phyloP scores from a whole-genome alignment of 2,329 filamentous ascomycete species.

The Graphiopsis chlorocephala region DNA sequence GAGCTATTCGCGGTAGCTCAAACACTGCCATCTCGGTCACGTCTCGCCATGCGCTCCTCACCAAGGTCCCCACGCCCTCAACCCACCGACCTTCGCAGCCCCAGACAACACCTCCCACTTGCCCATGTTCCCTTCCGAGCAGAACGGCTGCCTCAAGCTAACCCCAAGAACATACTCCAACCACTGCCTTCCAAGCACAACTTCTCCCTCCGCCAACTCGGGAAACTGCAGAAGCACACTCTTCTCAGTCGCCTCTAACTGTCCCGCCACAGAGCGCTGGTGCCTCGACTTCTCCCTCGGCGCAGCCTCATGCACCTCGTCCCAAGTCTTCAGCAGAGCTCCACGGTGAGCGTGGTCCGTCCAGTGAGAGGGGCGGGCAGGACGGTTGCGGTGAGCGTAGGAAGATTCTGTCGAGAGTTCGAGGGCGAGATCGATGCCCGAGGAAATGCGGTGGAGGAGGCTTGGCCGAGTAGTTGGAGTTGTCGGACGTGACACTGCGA shows the following conservation, averaged over 20 bases:
- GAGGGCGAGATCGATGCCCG: constrained; percentile 16
- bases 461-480: background rate
- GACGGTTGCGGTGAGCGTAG: constrained; percentile 22
- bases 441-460: constrained; percentile 7
- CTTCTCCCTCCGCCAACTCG: constrained; percentile 25
- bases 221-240: constrained; percentile 24
- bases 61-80: constrained; percentile 31
- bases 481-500: background rate
- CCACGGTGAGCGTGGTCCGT: constrained; percentile 24
- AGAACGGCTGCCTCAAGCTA: constrained; percentile 25
- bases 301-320: constrained; percentile 22
- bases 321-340: constrained; percentile 27
- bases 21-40: background rate
- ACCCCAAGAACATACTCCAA: constrained; percentile 30
- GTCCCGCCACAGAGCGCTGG: constrained; percentile 17
- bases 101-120: constrained; percentile 28
- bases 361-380: constrained; percentile 26
- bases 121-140: constrained; percentile 27
- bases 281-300: constrained; percentile 17
- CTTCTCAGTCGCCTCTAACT: constrained; percentile 23
- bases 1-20: too few relatives aligned
- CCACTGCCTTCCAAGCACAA: constrained; percentile 23
- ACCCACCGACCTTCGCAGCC: constrained; percentile 20
- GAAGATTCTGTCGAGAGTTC: constrained; percentile 23
- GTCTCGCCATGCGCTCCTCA: constrained; percentile 10